phyloP scores from a whole-genome alignment of 1,139 yeast species.

The Geotrichum fermentans region DNA sequence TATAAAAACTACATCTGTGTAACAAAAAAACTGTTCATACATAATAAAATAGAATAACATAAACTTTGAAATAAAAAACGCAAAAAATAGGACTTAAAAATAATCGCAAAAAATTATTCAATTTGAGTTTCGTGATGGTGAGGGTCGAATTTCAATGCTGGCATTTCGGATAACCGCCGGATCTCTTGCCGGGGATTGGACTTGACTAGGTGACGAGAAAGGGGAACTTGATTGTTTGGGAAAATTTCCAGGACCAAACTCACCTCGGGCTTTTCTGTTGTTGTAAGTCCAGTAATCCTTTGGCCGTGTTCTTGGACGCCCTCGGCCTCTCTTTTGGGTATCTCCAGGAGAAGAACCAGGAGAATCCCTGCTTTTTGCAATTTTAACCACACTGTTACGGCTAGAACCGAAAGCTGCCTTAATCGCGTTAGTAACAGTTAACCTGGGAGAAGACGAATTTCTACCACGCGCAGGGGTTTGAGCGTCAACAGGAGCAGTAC shows the following conservation, averaged over 20 bases:
- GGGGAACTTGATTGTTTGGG: neutral
- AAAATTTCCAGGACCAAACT: conserved; percentile 9
- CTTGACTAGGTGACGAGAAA: no score
- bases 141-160: conserved; percentile 2
- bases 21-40: no score
- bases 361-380: neutral
- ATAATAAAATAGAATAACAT: no score
- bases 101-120: no score
- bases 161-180: no score
- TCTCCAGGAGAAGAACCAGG: conserved; percentile 3
- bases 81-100: no score
- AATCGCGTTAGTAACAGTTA: conserved; percentile 13
- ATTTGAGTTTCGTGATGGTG: no score
- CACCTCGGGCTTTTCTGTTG: conserved; percentile 11
- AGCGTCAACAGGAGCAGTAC: no score
- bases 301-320: conserved; percentile 14
- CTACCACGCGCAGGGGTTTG: neutral
- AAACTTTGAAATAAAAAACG: no score
- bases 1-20: neutral
- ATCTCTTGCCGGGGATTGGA: no score
- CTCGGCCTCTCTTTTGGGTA: conserved; percentile 10
- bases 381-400: neutral
- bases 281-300: conserved; percentile 14
- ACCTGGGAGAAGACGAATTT: conserved; percentile 7
- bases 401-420: conserved; percentile 12